These are phyloP conservation scores for Acarospora socialis DNA, from an alignment of 2,329 filamentous ascomycete genomes.

Conservation along the genomic window DNA sequence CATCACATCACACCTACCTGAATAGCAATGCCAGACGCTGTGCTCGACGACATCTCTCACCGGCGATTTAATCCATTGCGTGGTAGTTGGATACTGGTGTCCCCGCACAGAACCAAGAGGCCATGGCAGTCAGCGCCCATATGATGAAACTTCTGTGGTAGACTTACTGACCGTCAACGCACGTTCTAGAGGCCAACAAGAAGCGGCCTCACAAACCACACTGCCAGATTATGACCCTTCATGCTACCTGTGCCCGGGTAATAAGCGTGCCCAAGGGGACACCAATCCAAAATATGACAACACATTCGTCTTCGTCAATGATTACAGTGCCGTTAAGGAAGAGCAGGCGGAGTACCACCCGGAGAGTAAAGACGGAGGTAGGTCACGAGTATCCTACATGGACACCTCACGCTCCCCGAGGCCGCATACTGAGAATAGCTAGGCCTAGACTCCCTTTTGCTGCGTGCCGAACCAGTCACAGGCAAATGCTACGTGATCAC, in stretches of 20 bases:
- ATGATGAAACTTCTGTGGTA: slow-evolving; percentile 1
- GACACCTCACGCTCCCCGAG: too few species aligned
- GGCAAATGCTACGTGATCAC: slow-evolving; percentile 96
- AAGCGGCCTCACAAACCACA: slow-evolving; percentile 50
- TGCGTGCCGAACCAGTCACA: slow-evolving; percentile 73
- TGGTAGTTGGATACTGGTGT: slow-evolving; percentile 85
- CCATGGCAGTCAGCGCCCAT: slow-evolving; percentile 73
- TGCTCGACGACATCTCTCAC: slow-evolving; percentile 93
- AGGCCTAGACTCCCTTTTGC: slow-evolving; percentile 62
- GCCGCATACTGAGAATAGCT: background rate
- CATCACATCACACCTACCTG: too few species aligned
- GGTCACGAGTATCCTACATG: too few species aligned
- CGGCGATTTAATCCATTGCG: slow-evolving; percentile 84
- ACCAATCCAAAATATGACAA: slow-evolving; percentile 71
- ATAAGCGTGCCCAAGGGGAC: slow-evolving; percentile 76
- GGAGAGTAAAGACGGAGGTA: slow-evolving; percentile 36
- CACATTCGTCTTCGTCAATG: slow-evolving; percentile 92
- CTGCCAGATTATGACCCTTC: slow-evolving; percentile 74
- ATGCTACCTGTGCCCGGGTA: slow-evolving; percentile 92
- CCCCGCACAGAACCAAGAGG: slow-evolving; percentile 88
- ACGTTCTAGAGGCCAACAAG: slow-evolving; percentile 56
- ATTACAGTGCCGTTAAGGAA: slow-evolving; percentile 94
- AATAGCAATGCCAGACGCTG: slow-evolving; percentile 64
- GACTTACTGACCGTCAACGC: slow-evolving; percentile 10
- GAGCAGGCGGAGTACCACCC: slow-evolving; percentile 65